A percentile compares a stretch with the other conserved stretches of the same genome.
Conservation (phyloP, 2,329 filamentous ascomycete genomes). For the Neophaeococcomyces mojaviensis region DNA sequence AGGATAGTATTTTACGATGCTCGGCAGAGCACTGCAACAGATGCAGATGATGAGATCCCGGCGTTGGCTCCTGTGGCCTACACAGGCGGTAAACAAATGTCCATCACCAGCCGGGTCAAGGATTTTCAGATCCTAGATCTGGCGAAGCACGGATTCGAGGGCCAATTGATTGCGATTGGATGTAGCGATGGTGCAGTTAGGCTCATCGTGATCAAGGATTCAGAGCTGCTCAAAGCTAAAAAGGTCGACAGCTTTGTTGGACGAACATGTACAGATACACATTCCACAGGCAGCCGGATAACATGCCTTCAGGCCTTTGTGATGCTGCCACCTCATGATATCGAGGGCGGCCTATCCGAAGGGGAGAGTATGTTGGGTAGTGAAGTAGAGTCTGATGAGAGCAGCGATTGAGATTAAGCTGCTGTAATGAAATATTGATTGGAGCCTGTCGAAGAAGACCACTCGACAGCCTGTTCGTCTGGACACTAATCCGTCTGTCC, state of each 20-base stretch:
- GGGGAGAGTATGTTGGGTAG: slow-evolving; percentile 11
- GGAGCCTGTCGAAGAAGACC: no score
- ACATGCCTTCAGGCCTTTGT: slow-evolving; percentile 81
- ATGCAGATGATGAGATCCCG: slow-evolving; percentile 42
- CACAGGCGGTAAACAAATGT: slow-evolving; percentile 64
- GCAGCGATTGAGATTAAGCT: slow-evolving; percentile 1
- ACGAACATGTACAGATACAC: slow-evolving; percentile 51
- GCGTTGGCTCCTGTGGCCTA: slow-evolving; percentile 64
- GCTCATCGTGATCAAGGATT: slow-evolving; percentile 56
- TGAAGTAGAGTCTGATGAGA: slow-evolving; percentile 3
- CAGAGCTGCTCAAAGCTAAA: slow-evolving; percentile 25
- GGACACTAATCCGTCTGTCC: no score
- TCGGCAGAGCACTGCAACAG: slow-evolving; percentile 23
- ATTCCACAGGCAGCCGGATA: slow-evolving; percentile 80
- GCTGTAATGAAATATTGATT: no score
- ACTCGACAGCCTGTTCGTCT: no score
- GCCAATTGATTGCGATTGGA: slow-evolving; percentile 59
- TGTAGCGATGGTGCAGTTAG: slow-evolving; percentile 82
- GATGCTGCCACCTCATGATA: slow-evolving; percentile 58
- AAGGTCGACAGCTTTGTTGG: slow-evolving; percentile 14
- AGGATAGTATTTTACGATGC: slow-evolving; percentile 77
- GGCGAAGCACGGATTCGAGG: slow-evolving; percentile 25
- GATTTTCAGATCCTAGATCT: slow-evolving; percentile 60
- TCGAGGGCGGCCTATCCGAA: slow-evolving; percentile 25
- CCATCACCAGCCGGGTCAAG: slow-evolving; percentile 69